Percentiles rank a stretch among this genome's conserved stretches.
These are phyloP conservation scores for Chrysosporium queenslandicum DNA, from an alignment of 2,329 filamentous ascomycete genomes.

Conservation along the genomic window DNA sequence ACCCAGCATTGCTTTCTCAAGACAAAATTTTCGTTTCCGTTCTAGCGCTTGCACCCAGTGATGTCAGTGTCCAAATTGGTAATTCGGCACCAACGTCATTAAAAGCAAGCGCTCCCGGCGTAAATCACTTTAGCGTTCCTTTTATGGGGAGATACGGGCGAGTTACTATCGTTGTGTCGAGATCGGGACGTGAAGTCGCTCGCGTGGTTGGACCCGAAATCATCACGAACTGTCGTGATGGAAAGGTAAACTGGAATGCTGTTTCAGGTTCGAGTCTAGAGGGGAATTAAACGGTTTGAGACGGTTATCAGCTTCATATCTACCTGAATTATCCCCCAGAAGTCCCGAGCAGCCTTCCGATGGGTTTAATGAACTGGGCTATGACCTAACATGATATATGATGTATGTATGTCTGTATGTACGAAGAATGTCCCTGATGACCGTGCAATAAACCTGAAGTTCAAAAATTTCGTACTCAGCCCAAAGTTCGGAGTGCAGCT, in stretches of 20 bases:
- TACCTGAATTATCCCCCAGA: too few species aligned
- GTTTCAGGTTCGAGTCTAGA: conserved; percentile 25
- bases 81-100: conserved; percentile 18
- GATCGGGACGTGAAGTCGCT: conserved; percentile 20
- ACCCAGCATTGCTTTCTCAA: conserved; percentile 24
- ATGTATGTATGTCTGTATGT: too few species aligned
- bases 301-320: too few species aligned
- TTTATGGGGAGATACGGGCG: conserved; percentile 25
- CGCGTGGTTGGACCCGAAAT: conserved; percentile 25
- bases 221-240: conserved; percentile 22
- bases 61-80: conserved; percentile 26
- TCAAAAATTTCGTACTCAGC: too few species aligned
- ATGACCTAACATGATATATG: too few species aligned
- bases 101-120: conserved; percentile 19
- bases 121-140: conserved; percentile 28
- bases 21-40: conserved; percentile 28
- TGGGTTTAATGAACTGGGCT: too few species aligned
- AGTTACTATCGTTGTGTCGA: conserved; percentile 23
- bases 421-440: too few species aligned
- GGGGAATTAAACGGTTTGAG: not conserved
- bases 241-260: conserved; percentile 30
- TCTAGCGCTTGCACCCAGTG: conserved; percentile 22
- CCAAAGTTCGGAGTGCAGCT: too few species aligned
- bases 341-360: too few species aligned
- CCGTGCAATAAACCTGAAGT: too few species aligned